Evolutionary conservation across 192 early-diverging fungal genomes (phyloP).

Genomic region (Linnemannia exigua): DNA sequence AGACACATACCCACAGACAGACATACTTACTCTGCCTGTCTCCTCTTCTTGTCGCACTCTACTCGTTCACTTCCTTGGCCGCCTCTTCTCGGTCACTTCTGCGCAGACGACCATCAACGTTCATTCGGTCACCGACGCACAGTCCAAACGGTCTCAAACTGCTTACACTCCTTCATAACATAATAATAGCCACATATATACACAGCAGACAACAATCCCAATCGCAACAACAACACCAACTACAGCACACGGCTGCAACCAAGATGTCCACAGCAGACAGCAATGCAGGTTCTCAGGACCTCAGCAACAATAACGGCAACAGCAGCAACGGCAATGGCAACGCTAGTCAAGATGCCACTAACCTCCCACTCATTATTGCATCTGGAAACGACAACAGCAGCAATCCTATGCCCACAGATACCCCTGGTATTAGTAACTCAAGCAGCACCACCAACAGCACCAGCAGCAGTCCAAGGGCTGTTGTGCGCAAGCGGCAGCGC

Average conservation of each 20-base stretch:
- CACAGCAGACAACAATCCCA: not conserved
- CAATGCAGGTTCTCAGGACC: not conserved
- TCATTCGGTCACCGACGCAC: too few species aligned
- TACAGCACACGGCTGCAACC: not conserved
- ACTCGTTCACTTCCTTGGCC: too few species aligned
- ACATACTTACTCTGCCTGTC: too few species aligned
- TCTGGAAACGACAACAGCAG: not conserved
- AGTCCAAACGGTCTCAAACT: too few species aligned
- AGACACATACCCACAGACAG: too few species aligned
- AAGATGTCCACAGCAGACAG: not conserved
- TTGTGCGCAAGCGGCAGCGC: slow-evolving; percentile 48
- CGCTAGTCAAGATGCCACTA: not conserved
- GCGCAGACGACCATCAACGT: too few species aligned
- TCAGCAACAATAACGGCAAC: not conserved
- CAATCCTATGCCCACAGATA: slow-evolving; percentile 13
- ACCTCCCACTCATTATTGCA: not conserved
- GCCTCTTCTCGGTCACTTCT: too few species aligned
- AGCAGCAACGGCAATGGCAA: not conserved
- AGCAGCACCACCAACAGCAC: slow-evolving; percentile 14
- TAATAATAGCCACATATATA: not conserved
- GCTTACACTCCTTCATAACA: not conserved
- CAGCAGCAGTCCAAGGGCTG: slow-evolving; percentile 22
- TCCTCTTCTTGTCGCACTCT: not conserved
- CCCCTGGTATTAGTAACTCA: slow-evolving; percentile 2
- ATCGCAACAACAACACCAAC: not conserved